Evolutionary conservation across 2,329 filamentous ascomycete genomes (phyloP), one percentile per base, ranked within the genome.

Genomic region (Trichoderma koningiopsis): DNA sequence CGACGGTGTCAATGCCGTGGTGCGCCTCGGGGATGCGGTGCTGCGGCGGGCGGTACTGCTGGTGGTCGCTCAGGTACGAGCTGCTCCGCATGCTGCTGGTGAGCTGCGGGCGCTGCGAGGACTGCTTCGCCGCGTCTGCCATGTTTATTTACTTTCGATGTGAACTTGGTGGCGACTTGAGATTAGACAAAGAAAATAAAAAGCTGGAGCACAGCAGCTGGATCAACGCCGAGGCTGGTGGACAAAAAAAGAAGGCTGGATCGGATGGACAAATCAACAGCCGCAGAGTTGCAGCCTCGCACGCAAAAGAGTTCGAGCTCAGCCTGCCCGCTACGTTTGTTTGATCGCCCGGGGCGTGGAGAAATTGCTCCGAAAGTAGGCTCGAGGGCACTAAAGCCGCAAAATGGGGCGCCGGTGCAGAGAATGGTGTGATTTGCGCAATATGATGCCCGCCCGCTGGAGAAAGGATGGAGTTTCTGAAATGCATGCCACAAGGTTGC

Each of bases 1-100:
- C 85, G 19, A 90, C 87, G 57, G 87, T 88, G 75, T 91, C 88
- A 73, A 90, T 90, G 71, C 87, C 88, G 72, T 88, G 87, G 76
- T 86, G 84, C 69, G 81, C 82, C 33, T 89, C 87, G 58, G 85
- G 82, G 33, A 67, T 58, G 13, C 68, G n/a, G 71, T 83, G 82
- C 70, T 81, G 79, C 13, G 87, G 86, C 35, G 86, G 85, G 60
- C 88, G 86, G 72, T 88, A 89, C 75, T 90, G 87, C 77, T 89
- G 87, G 74, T 89, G 86, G 72, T 90, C 88, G 76, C 84, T 84
- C 68, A 90, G 81, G 75, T 87, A 90, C 16, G 87, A 89, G 77
- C 85, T 86, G 80, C 85, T 88, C 75, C 88, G 85, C 84, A 85
- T 86, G 65, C 80, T 78, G 66, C 80, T 80, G 59, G 80, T 77